These are phyloP conservation scores for Leonotis leonurus DNA, from an alignment of 257 asterid species.

Conservation along the genomic window DNA sequence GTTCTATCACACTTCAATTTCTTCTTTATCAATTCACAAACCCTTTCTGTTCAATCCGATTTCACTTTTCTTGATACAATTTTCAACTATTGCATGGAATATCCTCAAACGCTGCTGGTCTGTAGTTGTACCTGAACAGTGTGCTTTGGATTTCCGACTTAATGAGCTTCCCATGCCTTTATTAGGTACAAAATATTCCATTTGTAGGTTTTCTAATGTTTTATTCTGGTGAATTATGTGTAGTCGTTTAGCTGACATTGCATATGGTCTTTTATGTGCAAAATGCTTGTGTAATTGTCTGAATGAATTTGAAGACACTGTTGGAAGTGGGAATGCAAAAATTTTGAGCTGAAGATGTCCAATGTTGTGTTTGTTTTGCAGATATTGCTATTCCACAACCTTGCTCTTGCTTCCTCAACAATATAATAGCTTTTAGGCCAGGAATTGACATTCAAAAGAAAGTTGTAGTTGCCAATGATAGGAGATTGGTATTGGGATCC, in stretches of 20 bases:
- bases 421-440: constrained; percentile 41
- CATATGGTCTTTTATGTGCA: not conserved
- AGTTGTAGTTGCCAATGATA: constrained; percentile 35
- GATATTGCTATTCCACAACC: constrained; percentile 81
- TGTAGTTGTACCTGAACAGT: constrained; percentile 13
- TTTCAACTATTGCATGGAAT: constrained; percentile 20
- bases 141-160: constrained; percentile 42
- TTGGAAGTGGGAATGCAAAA: not conserved
- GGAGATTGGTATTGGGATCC: constrained; percentile 34
- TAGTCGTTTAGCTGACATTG: not conserved
- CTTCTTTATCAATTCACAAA: constrained; percentile 3
- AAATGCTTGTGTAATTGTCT: not conserved
- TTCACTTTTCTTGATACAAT: not conserved
- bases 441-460: constrained; percentile 27
- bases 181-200: constrained; percentile 39
- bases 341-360: constrained; percentile 2
- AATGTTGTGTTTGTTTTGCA: constrained; percentile 35
- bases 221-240: not conserved
- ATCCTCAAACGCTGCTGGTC: constrained; percentile 11
- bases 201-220: not conserved
- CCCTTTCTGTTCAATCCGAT: not conserved
- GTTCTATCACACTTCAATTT: constrained; percentile 2
- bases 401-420: constrained; percentile 58
- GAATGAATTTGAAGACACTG: not conserved
- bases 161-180: constrained; percentile 97